Evolutionary conservation across 805 yeast genomes (phyloP).

Genomic region (Lachancea thermotolerans): DNA sequence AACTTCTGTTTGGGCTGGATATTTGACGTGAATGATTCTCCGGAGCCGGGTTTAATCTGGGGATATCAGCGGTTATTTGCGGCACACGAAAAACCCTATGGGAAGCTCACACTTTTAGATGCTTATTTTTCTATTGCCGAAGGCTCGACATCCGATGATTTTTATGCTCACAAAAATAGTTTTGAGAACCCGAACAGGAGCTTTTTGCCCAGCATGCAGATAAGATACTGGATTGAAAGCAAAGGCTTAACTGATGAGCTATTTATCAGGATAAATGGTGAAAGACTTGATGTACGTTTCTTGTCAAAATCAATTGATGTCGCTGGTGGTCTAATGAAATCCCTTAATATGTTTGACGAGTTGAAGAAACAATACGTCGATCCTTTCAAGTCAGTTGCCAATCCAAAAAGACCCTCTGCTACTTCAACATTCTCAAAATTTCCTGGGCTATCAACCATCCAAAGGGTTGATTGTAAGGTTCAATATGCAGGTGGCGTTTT

Average conservation of each 20-base stretch:
- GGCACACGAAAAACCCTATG: conserved; percentile 51
- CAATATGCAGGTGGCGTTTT: conserved; percentile 68
- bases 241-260: conserved; percentile 37
- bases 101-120: conserved; percentile 60
- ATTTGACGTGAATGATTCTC: conserved; percentile 39
- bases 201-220: conserved; percentile 61
- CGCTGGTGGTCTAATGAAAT: conserved; percentile 45
- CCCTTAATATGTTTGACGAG: conserved; percentile 40
- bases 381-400: conserved; percentile 3
- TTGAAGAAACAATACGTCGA: conserved; percentile 15
- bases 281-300: conserved; percentile 58
- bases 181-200: conserved; percentile 50
- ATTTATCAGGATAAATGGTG: conserved; percentile 54
- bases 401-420: conserved; percentile 7
- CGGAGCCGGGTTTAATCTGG: conserved; percentile 62
- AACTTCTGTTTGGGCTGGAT: conserved; percentile 76
- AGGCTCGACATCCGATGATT: conserved; percentile 45
- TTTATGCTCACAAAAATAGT: conserved; percentile 43
- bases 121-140: conserved; percentile 68
- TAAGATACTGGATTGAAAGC: conserved; percentile 31
- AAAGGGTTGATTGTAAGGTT: conserved; percentile 45
- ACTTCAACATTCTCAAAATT: conserved; percentile 3
- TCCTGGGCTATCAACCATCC: conserved; percentile 19
- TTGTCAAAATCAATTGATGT: conserved; percentile 49
- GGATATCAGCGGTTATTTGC: conserved; percentile 75